Conservation (phyloP, 2,329 filamentous ascomycete species). For the Coniochaeta sp. region DNA sequence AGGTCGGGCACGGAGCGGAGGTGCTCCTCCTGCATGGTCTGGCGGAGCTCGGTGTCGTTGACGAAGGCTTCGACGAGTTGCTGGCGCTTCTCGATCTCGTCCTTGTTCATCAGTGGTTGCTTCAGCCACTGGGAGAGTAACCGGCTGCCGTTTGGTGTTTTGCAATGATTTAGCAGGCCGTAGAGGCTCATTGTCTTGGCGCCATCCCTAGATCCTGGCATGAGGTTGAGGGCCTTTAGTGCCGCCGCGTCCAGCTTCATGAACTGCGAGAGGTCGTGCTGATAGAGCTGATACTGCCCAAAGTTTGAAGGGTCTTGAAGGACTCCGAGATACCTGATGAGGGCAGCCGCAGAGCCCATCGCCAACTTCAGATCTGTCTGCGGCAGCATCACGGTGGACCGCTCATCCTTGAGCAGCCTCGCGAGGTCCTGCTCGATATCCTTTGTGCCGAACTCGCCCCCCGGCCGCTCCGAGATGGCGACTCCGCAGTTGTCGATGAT, state of each 20-base stretch:
- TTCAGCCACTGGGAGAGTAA: slow-evolving; percentile 94
- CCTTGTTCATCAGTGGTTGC: slow-evolving; percentile 87
- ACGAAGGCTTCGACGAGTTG: slow-evolving; percentile 94
- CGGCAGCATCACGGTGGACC: slow-evolving; percentile 67
- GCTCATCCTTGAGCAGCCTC: slow-evolving; percentile 79
- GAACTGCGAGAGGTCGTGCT: slow-evolving; percentile 92
- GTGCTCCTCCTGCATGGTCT: slow-evolving; percentile 96
- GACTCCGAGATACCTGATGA: slow-evolving; percentile 91
- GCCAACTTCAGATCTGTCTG: slow-evolving; percentile 91
- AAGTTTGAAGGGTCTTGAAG: slow-evolving; percentile 92
- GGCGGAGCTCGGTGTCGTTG: slow-evolving; percentile 82
- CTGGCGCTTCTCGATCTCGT: slow-evolving; percentile 84
- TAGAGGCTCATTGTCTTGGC: slow-evolving; percentile 97
- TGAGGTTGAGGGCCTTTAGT: slow-evolving; percentile 87
- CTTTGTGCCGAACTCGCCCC: slow-evolving; percentile 72
- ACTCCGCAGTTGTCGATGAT: slow-evolving; percentile 92
- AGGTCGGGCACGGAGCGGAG: slow-evolving; percentile 88
- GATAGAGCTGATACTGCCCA: slow-evolving; percentile 93
- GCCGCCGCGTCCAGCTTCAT: slow-evolving; percentile 98
- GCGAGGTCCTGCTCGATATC: slow-evolving; percentile 96
- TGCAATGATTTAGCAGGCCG: slow-evolving; percentile 93
- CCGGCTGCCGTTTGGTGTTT: slow-evolving; percentile 86
- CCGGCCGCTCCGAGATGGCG: slow-evolving; percentile 73
- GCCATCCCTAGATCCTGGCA: slow-evolving; percentile 91
- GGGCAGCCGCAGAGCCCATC: slow-evolving; percentile 86